Evolutionary conservation across 2,329 filamentous ascomycete species (phyloP).

Genomic region (Colletotrichum plurivorum): DNA sequence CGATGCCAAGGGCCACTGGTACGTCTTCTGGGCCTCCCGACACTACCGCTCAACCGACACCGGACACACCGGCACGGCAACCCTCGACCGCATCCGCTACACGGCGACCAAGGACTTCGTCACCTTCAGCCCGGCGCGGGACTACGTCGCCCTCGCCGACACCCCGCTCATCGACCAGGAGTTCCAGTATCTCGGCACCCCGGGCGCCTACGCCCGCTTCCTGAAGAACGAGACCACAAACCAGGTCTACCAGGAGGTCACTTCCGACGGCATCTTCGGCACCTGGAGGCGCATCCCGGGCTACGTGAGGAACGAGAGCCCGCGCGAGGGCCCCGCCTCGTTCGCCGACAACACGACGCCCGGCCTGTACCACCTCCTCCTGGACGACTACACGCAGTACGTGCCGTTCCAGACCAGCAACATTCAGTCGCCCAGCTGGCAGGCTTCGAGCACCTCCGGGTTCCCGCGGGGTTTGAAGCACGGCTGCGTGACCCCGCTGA

Average conservation of each 20-base stretch:
- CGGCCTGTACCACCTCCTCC: slow-evolving; percentile 55
- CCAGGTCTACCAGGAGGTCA: slow-evolving; percentile 63
- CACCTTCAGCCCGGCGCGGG: slow-evolving; percentile 59
- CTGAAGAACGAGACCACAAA: slow-evolving; percentile 65
- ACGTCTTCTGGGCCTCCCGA: slow-evolving; percentile 64
- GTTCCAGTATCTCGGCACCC: slow-evolving; percentile 58
- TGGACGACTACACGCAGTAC: slow-evolving; percentile 62
- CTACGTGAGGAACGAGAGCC: slow-evolving; percentile 50
- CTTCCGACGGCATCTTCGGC: slow-evolving; percentile 61
- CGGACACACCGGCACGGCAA: slow-evolving; percentile 58
- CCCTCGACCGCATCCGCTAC: slow-evolving; percentile 61
- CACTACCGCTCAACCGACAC: slow-evolving; percentile 59
- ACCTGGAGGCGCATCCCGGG: slow-evolving; percentile 59
- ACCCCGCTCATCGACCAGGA: slow-evolving; percentile 65
- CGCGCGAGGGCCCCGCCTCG: slow-evolving; percentile 54
- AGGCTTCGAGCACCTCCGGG: slow-evolving; percentile 50
- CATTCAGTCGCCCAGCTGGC: slow-evolving; percentile 55
- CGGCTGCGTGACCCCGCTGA: slow-evolving; percentile 61
- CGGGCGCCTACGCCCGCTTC: slow-evolving; percentile 60
- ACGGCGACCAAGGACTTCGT: slow-evolving; percentile 65
- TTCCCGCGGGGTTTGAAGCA: slow-evolving; percentile 63
- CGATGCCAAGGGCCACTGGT: slow-evolving; percentile 54
- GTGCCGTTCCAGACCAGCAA: slow-evolving; percentile 59
- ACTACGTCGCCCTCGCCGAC: slow-evolving; percentile 57
- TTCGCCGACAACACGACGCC: slow-evolving; percentile 54